These are phyloP conservation scores for Podospora pseudocomata DNA, from an alignment of 495 filamentous ascomycete genomes.

Conservation along the genomic window DNA sequence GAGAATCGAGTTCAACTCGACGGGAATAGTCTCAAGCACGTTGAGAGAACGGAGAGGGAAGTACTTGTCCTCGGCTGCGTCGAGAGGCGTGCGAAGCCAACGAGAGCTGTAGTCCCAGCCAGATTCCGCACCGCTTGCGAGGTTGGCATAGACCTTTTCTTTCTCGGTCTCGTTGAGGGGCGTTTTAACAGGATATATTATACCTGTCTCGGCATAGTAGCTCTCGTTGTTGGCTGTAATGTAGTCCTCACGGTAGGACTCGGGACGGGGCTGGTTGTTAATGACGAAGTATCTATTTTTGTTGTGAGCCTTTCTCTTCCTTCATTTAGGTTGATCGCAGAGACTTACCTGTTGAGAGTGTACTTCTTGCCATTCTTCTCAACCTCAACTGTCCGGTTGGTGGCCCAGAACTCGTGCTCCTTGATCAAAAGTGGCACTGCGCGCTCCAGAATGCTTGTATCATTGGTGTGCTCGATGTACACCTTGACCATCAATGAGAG, in stretches of 20 bases:
- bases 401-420: slow-evolving; percentile 47
- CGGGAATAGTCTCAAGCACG: slow-evolving; percentile 35
- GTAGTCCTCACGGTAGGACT: slow-evolving; percentile 49
- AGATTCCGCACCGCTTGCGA: slow-evolving; percentile 49
- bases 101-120: slow-evolving; percentile 47
- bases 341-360: slow-evolving; percentile 39
- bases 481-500: slow-evolving; percentile 48
- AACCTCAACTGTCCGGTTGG: slow-evolving; percentile 41
- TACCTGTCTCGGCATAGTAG: slow-evolving; percentile 44
- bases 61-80: slow-evolving; percentile 46
- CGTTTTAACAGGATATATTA: slow-evolving; percentile 44
- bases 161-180: slow-evolving; percentile 40
- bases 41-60: slow-evolving; percentile 51
- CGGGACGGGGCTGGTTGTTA: slow-evolving; percentile 49
- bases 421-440: slow-evolving; percentile 47
- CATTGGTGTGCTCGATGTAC: slow-evolving; percentile 49
- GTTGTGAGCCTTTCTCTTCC: background rate
- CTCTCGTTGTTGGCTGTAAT: slow-evolving; percentile 45
- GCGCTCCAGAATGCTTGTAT: slow-evolving; percentile 44
- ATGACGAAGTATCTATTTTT: slow-evolving; percentile 40
- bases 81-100: slow-evolving; percentile 40
- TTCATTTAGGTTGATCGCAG: background rate
- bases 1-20: slow-evolving; percentile 51
- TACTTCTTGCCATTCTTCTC: slow-evolving; percentile 35
- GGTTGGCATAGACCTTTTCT: slow-evolving; percentile 41